Base-by-base conservation (phyloP, 2,329 filamentous ascomycete species). In the Amesomyces nigricolor region DNA sequence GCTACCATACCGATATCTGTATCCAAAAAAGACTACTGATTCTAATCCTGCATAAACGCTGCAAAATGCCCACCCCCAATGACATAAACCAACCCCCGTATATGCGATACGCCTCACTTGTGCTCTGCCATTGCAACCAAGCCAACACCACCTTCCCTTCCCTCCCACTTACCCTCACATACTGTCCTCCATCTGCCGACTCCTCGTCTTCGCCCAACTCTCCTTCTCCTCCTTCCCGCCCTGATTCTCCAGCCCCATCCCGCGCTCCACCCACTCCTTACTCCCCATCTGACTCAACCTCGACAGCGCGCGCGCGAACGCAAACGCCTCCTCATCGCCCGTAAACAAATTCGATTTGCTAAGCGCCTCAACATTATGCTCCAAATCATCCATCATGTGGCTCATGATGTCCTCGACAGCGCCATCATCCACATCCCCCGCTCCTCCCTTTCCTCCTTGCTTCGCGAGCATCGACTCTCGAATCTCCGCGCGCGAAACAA, bases 281-380 rank as follows among this genome's bases (percentile, higher is more conserved):
- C 89, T 94, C 17, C 91, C 89, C 94, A 99, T 99, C 72, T 97
- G 91, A 53, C 78, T 87, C 58, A 99, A 73, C 54, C 94, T 77
- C 52, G 87, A 91, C 63, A 97, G 71, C 1, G 94, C 94, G 52
- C 94, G 78, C 22, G 91, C 91, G 75, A 99, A 99, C 0, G 94
- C 94, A 74, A 99, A 99, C 0, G 90, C 82, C 73, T 99, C 94
- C 74, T 99, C 94, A 56, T 96, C 94, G 40, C 94, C 94, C 1
- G 87, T 88, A 70, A 99, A 99, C 39, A 97, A 82, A 62, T 82
- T 89, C 42, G 86, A 90, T 62, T 85, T 86, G 75, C 95, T 95
- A 64, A 99, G 77, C 71, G 88, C 86, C 48, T 85, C 79, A 74
- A 94, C 91, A 64, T 87, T 91, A 73, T 91, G 81, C 39, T 90